These are phyloP conservation scores for Hyaloscypha variabilis DNA, from an alignment of 495 filamentous ascomycete genomes.

Conservation along the genomic window DNA sequence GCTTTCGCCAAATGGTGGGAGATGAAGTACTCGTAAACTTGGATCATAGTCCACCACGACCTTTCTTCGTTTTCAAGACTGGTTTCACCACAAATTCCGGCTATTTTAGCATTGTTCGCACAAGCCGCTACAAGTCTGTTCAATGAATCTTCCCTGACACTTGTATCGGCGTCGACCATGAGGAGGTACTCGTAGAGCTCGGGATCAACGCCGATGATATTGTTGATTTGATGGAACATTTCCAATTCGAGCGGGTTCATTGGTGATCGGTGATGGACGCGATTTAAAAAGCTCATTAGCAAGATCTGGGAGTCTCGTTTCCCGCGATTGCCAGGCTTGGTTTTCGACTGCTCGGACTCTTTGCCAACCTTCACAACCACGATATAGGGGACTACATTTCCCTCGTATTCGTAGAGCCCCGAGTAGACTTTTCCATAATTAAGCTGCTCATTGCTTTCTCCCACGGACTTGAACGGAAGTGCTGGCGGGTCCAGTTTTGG, in stretches of 20 bases:
- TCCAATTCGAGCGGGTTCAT: conserved; percentile 97
- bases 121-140: conserved; percentile 93
- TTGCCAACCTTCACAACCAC: conserved; percentile 97
- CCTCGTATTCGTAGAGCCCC: conserved; percentile 95
- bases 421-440: conserved; percentile 99
- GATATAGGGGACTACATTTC: conserved; percentile 94
- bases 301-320: conserved; percentile 96
- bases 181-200: conserved; percentile 96
- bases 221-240: conserved; percentile 99
- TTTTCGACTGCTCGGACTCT: conserved; percentile 87
- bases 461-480: conserved; percentile 88
- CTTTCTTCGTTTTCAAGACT: conserved; percentile 92
- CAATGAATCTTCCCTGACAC: conserved; percentile 87
- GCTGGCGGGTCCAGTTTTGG: conserved; percentile 96
- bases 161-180: conserved; percentile 98
- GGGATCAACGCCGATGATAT: conserved; percentile 96
- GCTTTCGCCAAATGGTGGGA: conserved; percentile 93
- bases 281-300: conserved; percentile 88
- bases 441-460: conserved; percentile 86
- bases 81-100: conserved; percentile 96
- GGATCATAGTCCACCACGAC: conserved; percentile 99
- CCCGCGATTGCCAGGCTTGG: conserved; percentile 96
- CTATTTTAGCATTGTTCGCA: conserved; percentile 92
- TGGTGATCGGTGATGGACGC: conserved; percentile 88
- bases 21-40: conserved; percentile 98